These are phyloP conservation scores for Arachis hypogaea DNA, from an alignment of 306 rosid species.

Conservation along the genomic window DNA sequence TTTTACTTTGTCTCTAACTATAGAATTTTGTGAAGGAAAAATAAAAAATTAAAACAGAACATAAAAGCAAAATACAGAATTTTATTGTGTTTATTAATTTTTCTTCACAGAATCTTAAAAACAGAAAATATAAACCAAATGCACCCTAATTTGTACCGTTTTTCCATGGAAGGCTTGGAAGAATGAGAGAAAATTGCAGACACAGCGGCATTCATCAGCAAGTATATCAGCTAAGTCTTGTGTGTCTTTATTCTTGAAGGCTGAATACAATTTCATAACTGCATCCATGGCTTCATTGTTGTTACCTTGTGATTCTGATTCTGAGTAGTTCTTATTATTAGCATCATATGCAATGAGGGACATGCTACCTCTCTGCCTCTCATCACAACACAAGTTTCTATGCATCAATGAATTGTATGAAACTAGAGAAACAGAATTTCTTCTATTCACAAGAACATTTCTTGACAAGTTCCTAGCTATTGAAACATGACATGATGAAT, in stretches of 20 bases:
- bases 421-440: constrained; percentile 29
- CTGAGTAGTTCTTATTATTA: constrained; percentile 39
- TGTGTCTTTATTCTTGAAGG: constrained; percentile 51
- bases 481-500: background rate
- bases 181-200: constrained; percentile 50
- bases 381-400: constrained; percentile 30
- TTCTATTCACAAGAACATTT: constrained; percentile 33
- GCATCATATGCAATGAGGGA: constrained; percentile 42
- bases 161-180: constrained; percentile 55
- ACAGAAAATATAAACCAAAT: no score
- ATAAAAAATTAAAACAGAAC: no score
- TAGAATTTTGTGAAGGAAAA: no score
- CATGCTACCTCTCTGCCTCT: constrained; percentile 28
- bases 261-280: constrained; percentile 49
- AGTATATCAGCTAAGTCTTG: constrained; percentile 49
- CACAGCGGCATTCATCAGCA: constrained; percentile 52
- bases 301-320: constrained; percentile 38
- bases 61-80: no score
- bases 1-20: no score
- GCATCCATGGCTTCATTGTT: constrained; percentile 50
- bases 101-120: no score
- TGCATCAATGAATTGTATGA: constrained; percentile 24
- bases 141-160: constrained; percentile 44
- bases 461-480: constrained; percentile 25
- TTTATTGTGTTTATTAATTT: no score